phyloP scores from a whole-genome alignment of 345 rosid genomes.

The Mallotus nudiflorus region DNA sequence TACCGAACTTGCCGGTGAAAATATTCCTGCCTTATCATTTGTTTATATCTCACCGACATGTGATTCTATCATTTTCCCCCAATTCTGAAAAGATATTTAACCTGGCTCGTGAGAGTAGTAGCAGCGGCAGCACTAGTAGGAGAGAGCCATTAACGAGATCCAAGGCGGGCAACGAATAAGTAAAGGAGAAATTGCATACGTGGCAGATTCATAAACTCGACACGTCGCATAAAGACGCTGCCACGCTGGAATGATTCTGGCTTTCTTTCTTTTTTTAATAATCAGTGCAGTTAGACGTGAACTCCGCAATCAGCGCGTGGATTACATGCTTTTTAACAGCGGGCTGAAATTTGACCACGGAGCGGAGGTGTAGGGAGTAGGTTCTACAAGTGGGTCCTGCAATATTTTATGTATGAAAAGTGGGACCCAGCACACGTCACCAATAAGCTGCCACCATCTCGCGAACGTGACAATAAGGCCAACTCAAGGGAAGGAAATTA shows the following conservation, averaged over 20 bases:
- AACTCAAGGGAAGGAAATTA: slow-evolving; percentile 46
- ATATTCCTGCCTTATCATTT: not conserved
- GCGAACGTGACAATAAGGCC: slow-evolving; percentile 56
- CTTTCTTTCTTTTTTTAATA: not conserved
- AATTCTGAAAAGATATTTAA: slow-evolving; percentile 20
- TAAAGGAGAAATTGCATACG: slow-evolving; percentile 14
- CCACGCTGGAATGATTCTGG: slow-evolving; percentile 35
- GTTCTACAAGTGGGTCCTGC: not conserved
- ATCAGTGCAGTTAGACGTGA: not conserved
- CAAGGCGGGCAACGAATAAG: slow-evolving; percentile 41
- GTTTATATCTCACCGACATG: slow-evolving; percentile 4
- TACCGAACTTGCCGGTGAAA: too few relatives aligned
- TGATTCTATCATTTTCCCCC: slow-evolving; percentile 14
- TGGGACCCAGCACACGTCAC: slow-evolving; percentile 57
- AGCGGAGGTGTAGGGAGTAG: slow-evolving; percentile 12
- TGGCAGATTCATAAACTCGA: not conserved
- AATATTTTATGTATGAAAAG: not conserved
- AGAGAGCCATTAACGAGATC: slow-evolving; percentile 42
- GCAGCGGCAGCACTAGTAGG: not conserved
- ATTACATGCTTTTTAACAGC: slow-evolving; percentile 22
- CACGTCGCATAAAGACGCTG: slow-evolving; percentile 28
- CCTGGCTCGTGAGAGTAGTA: slow-evolving; percentile 9
- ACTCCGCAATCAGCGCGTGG: slow-evolving; percentile 29
- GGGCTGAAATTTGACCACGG: slow-evolving; percentile 44
- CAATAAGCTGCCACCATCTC: slow-evolving; percentile 41